A percentile compares a stretch with the other conserved stretches of the same genome.
These are phyloP conservation scores for Beta vulgaris DNA, from an alignment of 148 eudicot species.

Conservation along the genomic window DNA sequence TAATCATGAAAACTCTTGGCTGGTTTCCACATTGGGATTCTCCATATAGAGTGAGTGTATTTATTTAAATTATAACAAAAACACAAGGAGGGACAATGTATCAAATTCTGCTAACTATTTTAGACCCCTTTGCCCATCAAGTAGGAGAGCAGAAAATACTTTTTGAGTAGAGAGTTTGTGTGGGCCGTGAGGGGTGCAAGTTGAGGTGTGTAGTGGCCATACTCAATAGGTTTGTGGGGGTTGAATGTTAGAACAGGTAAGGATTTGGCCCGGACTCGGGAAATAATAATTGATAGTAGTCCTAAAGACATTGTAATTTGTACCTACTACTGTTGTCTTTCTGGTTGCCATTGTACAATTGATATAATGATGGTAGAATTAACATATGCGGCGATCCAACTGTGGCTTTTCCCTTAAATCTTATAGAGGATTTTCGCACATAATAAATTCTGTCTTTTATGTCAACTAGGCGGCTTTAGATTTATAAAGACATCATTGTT, in stretches of 20 bases:
- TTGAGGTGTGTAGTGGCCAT: background rate
- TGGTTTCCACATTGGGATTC: background rate
- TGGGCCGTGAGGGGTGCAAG: background rate
- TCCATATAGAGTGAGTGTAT: background rate
- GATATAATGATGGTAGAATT: background rate
- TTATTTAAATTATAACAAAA: no score
- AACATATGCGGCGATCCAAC: background rate
- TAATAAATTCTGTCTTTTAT: no score
- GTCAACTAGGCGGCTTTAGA: background rate
- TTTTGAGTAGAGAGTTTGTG: background rate
- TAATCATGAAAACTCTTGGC: background rate
- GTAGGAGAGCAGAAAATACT: background rate
- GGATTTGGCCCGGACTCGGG: no score
- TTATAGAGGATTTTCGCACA: background rate
- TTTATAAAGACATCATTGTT: background rate
- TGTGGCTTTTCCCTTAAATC: background rate
- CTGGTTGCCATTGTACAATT: background rate
- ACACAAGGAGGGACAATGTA: no score
- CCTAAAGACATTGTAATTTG: background rate
- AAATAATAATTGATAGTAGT: background rate
- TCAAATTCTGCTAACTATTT: background rate
- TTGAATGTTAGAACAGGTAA: background rate
- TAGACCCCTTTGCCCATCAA: background rate
- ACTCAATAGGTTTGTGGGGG: background rate
- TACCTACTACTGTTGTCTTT: background rate